phyloP scores from a whole-genome alignment of 805 yeast species.

The Scheffersomyces coipomensis region DNA sequence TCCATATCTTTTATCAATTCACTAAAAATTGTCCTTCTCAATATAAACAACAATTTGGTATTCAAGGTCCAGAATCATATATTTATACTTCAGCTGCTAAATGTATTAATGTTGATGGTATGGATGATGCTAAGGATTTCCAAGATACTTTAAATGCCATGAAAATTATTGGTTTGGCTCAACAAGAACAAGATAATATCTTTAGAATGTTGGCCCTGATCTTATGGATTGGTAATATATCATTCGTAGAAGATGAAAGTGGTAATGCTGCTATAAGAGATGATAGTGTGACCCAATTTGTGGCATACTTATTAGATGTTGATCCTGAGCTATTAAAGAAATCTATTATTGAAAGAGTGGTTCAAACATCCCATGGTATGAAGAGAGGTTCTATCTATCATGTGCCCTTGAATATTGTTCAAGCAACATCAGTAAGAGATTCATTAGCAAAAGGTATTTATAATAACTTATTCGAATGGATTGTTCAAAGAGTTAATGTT shows the following conservation, averaged over 20 bases:
- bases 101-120: constrained; percentile 81
- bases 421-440: constrained; percentile 93
- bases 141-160: constrained; percentile 81
- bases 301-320: constrained; percentile 86
- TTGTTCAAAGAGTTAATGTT: constrained; percentile 83
- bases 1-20: constrained; percentile 95
- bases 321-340: constrained; percentile 63
- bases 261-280: constrained; percentile 85
- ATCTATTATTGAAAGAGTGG: constrained; percentile 73
- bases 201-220: constrained; percentile 82
- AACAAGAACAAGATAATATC: constrained; percentile 84
- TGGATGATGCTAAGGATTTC: constrained; percentile 81
- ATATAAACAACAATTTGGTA: constrained; percentile 82
- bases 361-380: constrained; percentile 89
- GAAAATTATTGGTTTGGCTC: constrained; percentile 79
- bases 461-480: constrained; percentile 93
- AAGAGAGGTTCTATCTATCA: constrained; percentile 91
- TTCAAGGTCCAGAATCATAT: constrained; percentile 92
- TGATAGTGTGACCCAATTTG: constrained; percentile 87
- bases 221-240: constrained; percentile 91
- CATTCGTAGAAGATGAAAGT: constrained; percentile 80
- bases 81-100: constrained; percentile 83
- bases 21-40: constrained; percentile 86
- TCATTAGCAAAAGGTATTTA: constrained; percentile 94
- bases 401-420: constrained; percentile 86